A percentile compares a stretch with the other conserved stretches of the same genome.
phyloP scores from a whole-genome alignment of 2,329 filamentous ascomycete species.

The Nothopassalora personata region DNA sequence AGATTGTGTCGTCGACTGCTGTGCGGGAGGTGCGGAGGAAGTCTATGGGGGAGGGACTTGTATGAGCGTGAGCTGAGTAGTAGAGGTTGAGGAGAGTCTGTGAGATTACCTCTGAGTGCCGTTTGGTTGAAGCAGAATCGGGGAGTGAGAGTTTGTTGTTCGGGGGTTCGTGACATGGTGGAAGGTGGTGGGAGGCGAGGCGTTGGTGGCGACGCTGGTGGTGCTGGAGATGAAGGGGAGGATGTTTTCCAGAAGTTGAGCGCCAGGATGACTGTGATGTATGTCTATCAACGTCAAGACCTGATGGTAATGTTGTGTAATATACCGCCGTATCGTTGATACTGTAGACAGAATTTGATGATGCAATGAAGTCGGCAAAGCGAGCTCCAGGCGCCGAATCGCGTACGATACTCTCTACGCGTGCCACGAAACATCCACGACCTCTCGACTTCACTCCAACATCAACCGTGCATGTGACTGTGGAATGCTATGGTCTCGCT shows the following conservation, averaged over 20 bases:
- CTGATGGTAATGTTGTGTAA: not conserved
- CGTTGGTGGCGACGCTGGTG: not conserved
- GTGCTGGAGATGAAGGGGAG: constrained; percentile 7
- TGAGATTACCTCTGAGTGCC: constrained; percentile 41
- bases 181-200: constrained; percentile 2
- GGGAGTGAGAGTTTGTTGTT: constrained; percentile 40
- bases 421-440: not conserved
- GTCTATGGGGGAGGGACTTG: constrained; percentile 51
- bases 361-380: not conserved
- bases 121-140: constrained; percentile 51
- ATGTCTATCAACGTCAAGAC: not conserved
- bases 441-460: not conserved
- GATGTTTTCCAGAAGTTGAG: constrained; percentile 26
- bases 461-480: not conserved
- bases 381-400: constrained; percentile 3
- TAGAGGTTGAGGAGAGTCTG: not conserved
- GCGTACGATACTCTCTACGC: constrained; percentile 4
- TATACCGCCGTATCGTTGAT: not conserved
- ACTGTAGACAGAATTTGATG: not conserved
- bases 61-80: constrained; percentile 29
- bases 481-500: constrained; percentile 22
- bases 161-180: constrained; percentile 40
- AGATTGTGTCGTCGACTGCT: constrained; percentile 87
- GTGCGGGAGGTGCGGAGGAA: constrained; percentile 82
- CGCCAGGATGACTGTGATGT: constrained; percentile 23